Percentiles rank a stretch among this genome's conserved stretches.
Conservation (phyloP, 1,284 basidiomycete species). For the Afroboletus lepidellus region DNA sequence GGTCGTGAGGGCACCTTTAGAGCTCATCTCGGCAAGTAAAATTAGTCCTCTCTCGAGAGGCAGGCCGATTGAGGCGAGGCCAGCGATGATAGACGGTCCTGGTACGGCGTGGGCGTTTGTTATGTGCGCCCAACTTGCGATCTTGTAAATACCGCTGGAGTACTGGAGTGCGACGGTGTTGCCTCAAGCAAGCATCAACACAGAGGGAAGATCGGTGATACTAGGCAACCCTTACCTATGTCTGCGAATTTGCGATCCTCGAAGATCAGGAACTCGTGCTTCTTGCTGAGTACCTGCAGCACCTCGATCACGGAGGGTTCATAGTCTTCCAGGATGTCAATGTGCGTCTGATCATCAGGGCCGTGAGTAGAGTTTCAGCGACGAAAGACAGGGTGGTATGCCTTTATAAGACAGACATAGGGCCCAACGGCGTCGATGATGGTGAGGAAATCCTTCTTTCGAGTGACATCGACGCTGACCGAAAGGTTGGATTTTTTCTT, state of each 20-base stretch:
- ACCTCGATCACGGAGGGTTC: conserved; percentile 70
- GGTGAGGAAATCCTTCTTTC: conserved; percentile 74
- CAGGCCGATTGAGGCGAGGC: conserved; percentile 82
- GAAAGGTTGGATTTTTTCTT: conserved; percentile 91
- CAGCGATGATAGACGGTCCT: conserved; percentile 89
- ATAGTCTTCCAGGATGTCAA: conserved; percentile 96
- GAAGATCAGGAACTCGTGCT: conserved; percentile 95
- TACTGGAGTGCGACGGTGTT: conserved; percentile 98
- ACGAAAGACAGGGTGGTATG: conserved; percentile 30
- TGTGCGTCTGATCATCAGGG: conserved; percentile 75
- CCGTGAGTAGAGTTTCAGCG: conserved; percentile 26
- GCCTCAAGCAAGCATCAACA: conserved; percentile 48
- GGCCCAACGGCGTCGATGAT: conserved; percentile 90
- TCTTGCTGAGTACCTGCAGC: conserved; percentile 69
- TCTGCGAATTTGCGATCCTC: conserved; percentile 99
- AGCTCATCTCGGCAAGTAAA: conserved; percentile 96
- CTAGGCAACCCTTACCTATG: conserved; percentile 65
- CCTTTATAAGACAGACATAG: conserved; percentile 93
- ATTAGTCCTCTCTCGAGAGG: conserved; percentile 82
- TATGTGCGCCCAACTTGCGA: conserved; percentile 95
- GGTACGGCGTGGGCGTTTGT: conserved; percentile 97
- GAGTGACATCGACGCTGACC: conserved; percentile 94
- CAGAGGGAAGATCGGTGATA: neutral
- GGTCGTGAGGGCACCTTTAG: conserved; percentile 81
- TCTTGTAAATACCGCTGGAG: conserved; percentile 89